Evolutionary conservation across 352 stramenopile species (phyloP), one percentile per base, ranked within the genome.

Genomic region (Phytopythium chamaehyphon): DNA sequence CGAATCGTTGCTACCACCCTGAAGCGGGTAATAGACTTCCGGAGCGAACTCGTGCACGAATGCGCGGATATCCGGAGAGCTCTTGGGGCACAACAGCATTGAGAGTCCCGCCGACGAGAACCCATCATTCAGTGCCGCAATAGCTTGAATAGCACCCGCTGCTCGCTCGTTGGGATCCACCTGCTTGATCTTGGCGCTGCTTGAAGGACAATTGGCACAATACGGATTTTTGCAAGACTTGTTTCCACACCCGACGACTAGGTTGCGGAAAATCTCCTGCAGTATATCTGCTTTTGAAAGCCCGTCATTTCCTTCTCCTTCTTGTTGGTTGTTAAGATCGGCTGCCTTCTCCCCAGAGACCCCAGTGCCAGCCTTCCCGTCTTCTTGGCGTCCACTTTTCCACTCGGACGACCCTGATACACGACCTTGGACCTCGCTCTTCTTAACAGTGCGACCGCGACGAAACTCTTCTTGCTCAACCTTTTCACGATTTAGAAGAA

Each of bases 381-480:
- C 73, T 75, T 94, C 84, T 6, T 70, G 71, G 9, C 84, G 69
- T 36, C 80, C 65, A 45, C 52, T 83, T 50, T 88, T 90, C 84
- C 84, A 94, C 36, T 93, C 82, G 6, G 61, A 60, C 6, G 84
- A 94, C 3, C 84, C 84, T 6, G 84, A 94, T 33, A 92, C 73
- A 23, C 84, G 79, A 9, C 84, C 82, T 49, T 89, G 68, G 0
- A 82, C 66, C 54, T 93, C 81, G 6, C 54, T 51, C 7, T 64
- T 68, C 54, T 69, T 75, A 16, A 56, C 66, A 22, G 45, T 48
- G 15, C 73, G 67, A 4, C 56, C 54, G 31, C 52, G 40, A 21
- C 49, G 48, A 3, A 94, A 55, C 52, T 94, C 84, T 8, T 68
- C 54, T 18, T 61, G 56, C 47, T 94, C 84, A 18, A 18, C 44